A percentile compares a stretch with the other conserved stretches of the same genome.
Conservation (phyloP, 176 grass and related monocot genomes). For the bread wheat (Triticum aestivum) region IWGSC_CS_RefSeq_v2.1 NC_057813.1:49428677-49429176, state of each 20-base stretch:
- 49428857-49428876: constrained; percentile 48
- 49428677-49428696: constrained; percentile 38
- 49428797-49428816: constrained; percentile 61
- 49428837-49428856: constrained; percentile 53
- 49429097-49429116: constrained; percentile 25
- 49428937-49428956: constrained; percentile 29
- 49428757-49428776: constrained; percentile 49
- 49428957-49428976: constrained; percentile 45
- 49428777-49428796: constrained; percentile 65
- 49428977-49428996: constrained; percentile 41
- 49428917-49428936: constrained; percentile 31
- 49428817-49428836: constrained; percentile 32
- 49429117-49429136: constrained; percentile 15
- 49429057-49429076: constrained; percentile 46
- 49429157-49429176: constrained; percentile 33
- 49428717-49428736: constrained; percentile 29
- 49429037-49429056: constrained; percentile 73
- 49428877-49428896: constrained; percentile 20
- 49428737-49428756: constrained; percentile 35
- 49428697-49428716: constrained; percentile 33
- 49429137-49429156: constrained; percentile 30
- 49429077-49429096: constrained; percentile 49
- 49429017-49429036: constrained; percentile 62
- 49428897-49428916: background rate
- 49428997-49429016: constrained; percentile 52